These are phyloP conservation scores for Lentinula edodes DNA, from an alignment of 768 basidiomycete species.

Conservation along the genomic window DNA sequence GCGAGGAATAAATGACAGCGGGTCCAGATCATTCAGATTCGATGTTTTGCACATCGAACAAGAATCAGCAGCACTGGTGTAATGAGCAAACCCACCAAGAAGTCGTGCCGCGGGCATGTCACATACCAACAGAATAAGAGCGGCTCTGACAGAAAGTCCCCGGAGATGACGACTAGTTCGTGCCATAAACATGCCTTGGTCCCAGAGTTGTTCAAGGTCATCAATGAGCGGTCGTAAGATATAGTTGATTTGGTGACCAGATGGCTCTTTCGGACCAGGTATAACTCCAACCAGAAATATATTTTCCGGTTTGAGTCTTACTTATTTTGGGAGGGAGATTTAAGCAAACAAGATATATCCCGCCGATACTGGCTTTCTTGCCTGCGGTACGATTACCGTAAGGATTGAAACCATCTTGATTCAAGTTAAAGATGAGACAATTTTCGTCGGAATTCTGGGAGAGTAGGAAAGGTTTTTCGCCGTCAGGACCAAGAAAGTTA, in stretches of 20 bases:
- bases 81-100: slow-evolving; percentile 12
- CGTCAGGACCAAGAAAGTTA: slow-evolving; percentile 21
- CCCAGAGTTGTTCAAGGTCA: slow-evolving; percentile 21
- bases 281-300: slow-evolving; percentile 29
- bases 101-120: slow-evolving; percentile 31
- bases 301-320: slow-evolving; percentile 25
- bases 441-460: slow-evolving; percentile 12
- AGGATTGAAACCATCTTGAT: slow-evolving; percentile 31
- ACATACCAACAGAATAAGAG: slow-evolving; percentile 23
- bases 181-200: slow-evolving; percentile 20
- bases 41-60: slow-evolving; percentile 3
- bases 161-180: slow-evolving; percentile 9
- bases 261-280: slow-evolving; percentile 28
- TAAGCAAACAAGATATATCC: slow-evolving; percentile 27
- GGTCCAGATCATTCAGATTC: background rate
- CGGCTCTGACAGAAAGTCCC: slow-evolving; percentile 18
- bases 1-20: background rate
- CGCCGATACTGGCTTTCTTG: slow-evolving; percentile 22
- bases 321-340: slow-evolving; percentile 27
- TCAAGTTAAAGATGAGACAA: slow-evolving; percentile 23
- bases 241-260: slow-evolving; percentile 17
- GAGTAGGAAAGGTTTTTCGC: slow-evolving; percentile 14
- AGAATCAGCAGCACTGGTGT: background rate
- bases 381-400: slow-evolving; percentile 19
- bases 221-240: slow-evolving; percentile 21